A percentile compares a stretch with the other conserved stretches of the same genome.
These are phyloP conservation scores for Saccharomyces hybrid DNA, from an alignment of 1,139 yeast species.

Conservation along the genomic window DNA sequence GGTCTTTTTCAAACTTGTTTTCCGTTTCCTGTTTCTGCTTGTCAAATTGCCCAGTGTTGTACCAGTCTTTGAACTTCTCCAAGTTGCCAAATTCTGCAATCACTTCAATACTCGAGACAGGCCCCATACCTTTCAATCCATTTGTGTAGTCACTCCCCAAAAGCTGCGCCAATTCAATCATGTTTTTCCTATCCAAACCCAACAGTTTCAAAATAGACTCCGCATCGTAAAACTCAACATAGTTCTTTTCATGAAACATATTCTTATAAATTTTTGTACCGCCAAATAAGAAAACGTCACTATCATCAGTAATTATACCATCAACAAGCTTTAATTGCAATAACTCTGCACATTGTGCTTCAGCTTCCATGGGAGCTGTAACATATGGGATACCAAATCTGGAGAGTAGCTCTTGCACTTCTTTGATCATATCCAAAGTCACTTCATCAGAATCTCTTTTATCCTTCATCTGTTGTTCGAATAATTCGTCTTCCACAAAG, in stretches of 20 bases:
- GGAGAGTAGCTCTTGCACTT: conserved; percentile 78
- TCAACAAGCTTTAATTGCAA: conserved; percentile 65
- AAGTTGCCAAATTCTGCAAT: conserved; percentile 69
- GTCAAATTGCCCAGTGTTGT: conserved; percentile 35
- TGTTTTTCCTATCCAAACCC: conserved; percentile 53
- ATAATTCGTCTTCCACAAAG: conserved; percentile 35
- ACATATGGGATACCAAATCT: conserved; percentile 90
- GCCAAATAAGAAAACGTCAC: conserved; percentile 93
- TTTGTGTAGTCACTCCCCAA: conserved; percentile 93
- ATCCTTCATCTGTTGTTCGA: conserved; percentile 51
- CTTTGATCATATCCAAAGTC: conserved; percentile 74
- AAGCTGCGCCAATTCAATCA: conserved; percentile 73
- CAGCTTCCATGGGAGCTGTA: conserved; percentile 98
- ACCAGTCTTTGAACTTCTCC: conserved; percentile 49
- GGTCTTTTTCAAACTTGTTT: conserved; percentile 43
- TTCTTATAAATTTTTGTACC: conserved; percentile 80
- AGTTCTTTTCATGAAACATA: conserved; percentile 89
- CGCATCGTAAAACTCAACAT: conserved; percentile 74
- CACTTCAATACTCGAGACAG: conserved; percentile 88
- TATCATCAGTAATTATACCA: conserved; percentile 94
- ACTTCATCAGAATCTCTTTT: conserved; percentile 89
- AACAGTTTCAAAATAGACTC: conserved; percentile 54
- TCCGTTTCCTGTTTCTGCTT: conserved; percentile 37
- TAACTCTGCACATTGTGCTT: conserved; percentile 91
- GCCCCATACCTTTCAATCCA: conserved; percentile 87